phyloP scores from a whole-genome alignment of 768 basidiomycete genomes.

The Hypsizygus marmoreus region DNA sequence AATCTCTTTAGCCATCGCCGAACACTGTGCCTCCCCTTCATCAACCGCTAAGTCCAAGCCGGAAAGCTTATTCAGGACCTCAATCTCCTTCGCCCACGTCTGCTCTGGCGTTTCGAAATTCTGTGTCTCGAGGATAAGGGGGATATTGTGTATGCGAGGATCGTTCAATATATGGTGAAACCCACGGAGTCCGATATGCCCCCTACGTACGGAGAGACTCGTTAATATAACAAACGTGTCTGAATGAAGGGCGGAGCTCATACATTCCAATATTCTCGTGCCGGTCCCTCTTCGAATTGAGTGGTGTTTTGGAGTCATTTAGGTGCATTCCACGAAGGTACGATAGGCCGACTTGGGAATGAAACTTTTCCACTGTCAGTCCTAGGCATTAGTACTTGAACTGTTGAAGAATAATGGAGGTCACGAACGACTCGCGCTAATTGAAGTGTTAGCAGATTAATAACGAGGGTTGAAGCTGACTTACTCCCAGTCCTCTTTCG shows the following conservation, averaged over 20 bases:
- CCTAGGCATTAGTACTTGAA: neutral
- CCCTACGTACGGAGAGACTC: constrained; percentile 47
- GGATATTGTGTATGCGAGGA: constrained; percentile 64
- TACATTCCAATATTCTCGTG: constrained; percentile 87
- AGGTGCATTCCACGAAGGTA: constrained; percentile 85
- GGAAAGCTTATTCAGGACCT: constrained; percentile 52
- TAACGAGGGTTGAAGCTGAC: constrained; percentile 26
- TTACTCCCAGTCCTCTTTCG: constrained; percentile 70
- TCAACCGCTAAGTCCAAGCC: constrained; percentile 5
- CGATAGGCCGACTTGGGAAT: constrained; percentile 63
- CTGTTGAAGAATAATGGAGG: neutral
- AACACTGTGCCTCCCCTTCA: constrained; percentile 4
- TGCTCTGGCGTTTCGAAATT: constrained; percentile 59
- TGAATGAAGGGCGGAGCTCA: constrained; percentile 21
- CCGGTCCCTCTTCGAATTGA: constrained; percentile 69
- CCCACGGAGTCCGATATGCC: constrained; percentile 60
- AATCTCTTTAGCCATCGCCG: neutral
- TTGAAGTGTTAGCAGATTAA: neutral
- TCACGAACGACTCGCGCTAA: constrained; percentile 26
- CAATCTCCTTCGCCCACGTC: constrained; percentile 77
- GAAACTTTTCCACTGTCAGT: constrained; percentile 60
- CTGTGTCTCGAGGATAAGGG: constrained; percentile 83
- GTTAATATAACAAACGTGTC: neutral
- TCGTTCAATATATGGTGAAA: constrained; percentile 74
- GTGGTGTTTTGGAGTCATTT: constrained; percentile 76